Evolutionary conservation across 2,329 filamentous ascomycete species (phyloP), one percentile per base, ranked within the genome.

Genomic region (Torrubiella hemipterigena): DNA sequence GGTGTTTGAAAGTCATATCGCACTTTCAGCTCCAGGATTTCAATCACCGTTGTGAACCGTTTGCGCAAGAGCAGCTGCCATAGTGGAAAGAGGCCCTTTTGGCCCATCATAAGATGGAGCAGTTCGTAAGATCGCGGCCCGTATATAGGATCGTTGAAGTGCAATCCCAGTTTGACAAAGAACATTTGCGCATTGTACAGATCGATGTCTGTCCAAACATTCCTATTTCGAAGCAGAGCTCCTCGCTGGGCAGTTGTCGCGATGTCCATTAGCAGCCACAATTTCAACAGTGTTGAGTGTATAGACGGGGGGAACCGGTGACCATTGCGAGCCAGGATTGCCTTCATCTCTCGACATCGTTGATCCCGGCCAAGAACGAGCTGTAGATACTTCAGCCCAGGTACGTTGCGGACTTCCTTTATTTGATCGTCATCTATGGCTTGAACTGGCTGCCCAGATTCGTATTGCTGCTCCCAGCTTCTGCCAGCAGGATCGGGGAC

Each of bases 221-320:
- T 41, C 8, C 32, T 31, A 48, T 72, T 72, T 18, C 58, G 59
- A 5, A 84, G 50, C 6, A 78, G 56, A 2, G 57, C 58, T 6
- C 63, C 52, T 1, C 83, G 72, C 11, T 67, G 57, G 1, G 40
- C 43, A 30, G 65, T 77, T 11, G 71, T 73, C 1, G 69, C 57
- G 4, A 77, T 56, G 44, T 86, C 81, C 60, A 85, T 73, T 20
- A 82, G 46, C 31, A 81, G 65, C 84, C 84, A 91, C 13, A 84
- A 58, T 46, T 81, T 81, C 44, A 73, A 63, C 27, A 81, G 54
- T 2, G 64, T 61, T 9, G 44, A 30, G 30, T 57, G 48, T 39
- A 67, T 68, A 17, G 51, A 49, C 1, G 38, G 29, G 1, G 77
- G 77, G 31, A 74, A 54, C 8, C 66, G 63, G 35, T 76, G 66